phyloP scores from a whole-genome alignment of 176 grass and related monocot genomes.

The Paspalum vaginatum region DNA sequence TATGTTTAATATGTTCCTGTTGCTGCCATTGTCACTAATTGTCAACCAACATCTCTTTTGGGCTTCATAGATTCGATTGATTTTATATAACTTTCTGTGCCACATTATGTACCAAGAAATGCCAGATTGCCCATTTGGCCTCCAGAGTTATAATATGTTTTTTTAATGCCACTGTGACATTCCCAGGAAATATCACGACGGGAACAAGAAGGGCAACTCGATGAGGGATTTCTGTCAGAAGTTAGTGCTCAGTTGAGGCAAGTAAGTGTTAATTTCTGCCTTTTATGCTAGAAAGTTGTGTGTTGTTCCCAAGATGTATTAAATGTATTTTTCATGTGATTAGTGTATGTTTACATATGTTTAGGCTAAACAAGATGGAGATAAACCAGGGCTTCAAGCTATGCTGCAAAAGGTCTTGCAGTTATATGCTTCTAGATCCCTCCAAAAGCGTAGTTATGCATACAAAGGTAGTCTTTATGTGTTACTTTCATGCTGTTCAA shows the following conservation, averaged over 20 bases:
- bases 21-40: not conserved
- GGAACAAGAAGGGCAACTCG: slow-evolving; percentile 82
- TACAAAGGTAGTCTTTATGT: slow-evolving; percentile 65
- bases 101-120: not conserved
- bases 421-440: slow-evolving; percentile 83
- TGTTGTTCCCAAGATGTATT: not conserved
- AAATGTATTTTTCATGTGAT: not conserved
- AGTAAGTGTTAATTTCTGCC: slow-evolving; percentile 51
- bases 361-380: slow-evolving; percentile 84
- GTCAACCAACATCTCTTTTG: not conserved
- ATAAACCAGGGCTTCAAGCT: slow-evolving; percentile 85
- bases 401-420: slow-evolving; percentile 95
- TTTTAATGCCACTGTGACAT: slow-evolving; percentile 7
- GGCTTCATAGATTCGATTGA: not conserved
- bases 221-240: slow-evolving; percentile 93
- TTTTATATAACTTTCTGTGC: not conserved
- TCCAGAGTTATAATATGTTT: not conserved
- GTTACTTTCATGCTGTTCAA: slow-evolving; percentile 9
- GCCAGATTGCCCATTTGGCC: not conserved
- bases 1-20: not conserved
- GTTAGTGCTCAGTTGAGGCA: slow-evolving; percentile 95
- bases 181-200: slow-evolving; percentile 68
- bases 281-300: not conserved
- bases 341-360: slow-evolving; percentile 28
- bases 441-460: slow-evolving; percentile 82